Evolutionary conservation across 768 basidiomycete species (phyloP), one percentile per base, ranked within the genome.

Genomic region (Xerocomellus chrysenteron): DNA sequence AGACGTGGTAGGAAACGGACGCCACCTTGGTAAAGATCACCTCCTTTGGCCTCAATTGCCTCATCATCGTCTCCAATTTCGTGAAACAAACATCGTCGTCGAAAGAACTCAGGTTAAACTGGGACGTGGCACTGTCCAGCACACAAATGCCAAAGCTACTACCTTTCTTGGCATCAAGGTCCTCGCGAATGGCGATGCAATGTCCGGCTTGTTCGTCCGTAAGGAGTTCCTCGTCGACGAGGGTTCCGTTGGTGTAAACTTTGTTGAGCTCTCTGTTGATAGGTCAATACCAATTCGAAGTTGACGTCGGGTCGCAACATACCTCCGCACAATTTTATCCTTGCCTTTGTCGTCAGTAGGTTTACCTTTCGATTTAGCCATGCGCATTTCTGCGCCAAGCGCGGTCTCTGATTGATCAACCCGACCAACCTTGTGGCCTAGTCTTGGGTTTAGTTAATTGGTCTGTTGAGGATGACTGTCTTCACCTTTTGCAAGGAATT

Each of bases 351-450:
- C 85, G 0, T 65, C 70, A 60, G 65, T 40, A 68, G 76, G 11
- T 70, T 75, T 80, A 48, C 73, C 74, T 59, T 75, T 78, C 16
- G 73, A 74, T 63, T 89, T 89, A 21, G 92, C 91, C 57, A 90
- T 72, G 30, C 96, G 88, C 91, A 98, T 96, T 72, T 98, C 96
- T 21, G 92, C 93, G 24, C 96, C 97, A 12, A 99, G 86, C 0
- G 94, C 94, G 0, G 97, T 99, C 75, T 99, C 97, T 1, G 88
- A 85, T 72, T 99, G 97, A 67, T 98, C 96, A 17, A 99, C 97
- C 13, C 92, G 87, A 8, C 97, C 97, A 50, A 99, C 92, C 73
- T 95, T 95, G 75, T 94, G 90, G 0, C 92, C 91, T 89, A 26
- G 10, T 11, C 9, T 2, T 37, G 4, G 9, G 47, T 56, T 45